phyloP scores from a whole-genome alignment of 495 filamentous ascomycete species.

The Lentithecium fluviatile region DNA sequence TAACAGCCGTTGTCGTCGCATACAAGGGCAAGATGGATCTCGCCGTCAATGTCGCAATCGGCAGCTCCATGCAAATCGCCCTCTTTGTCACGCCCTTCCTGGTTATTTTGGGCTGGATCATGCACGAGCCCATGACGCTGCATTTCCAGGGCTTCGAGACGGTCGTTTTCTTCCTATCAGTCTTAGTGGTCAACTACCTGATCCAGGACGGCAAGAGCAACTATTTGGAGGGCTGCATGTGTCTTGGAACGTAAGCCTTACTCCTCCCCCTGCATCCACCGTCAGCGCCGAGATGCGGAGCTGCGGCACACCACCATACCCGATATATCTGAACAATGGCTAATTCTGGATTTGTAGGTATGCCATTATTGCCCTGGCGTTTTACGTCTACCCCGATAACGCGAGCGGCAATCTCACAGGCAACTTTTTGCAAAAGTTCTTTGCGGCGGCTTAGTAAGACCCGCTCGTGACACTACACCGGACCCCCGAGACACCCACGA shows the following conservation, averaged over 20 bases:
- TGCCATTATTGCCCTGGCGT: conserved; percentile 81
- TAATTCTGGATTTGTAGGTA: conserved; percentile 53
- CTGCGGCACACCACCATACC: too few relatives aligned
- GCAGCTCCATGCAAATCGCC: conserved; percentile 91
- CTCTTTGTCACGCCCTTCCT: conserved; percentile 87
- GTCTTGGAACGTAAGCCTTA: conserved; percentile 66
- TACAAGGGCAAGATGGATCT: conserved; percentile 97
- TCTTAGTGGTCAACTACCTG: conserved; percentile 87
- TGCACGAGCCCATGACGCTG: conserved; percentile 79
- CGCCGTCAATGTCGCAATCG: conserved; percentile 90
- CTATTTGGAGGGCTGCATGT: conserved; percentile 92
- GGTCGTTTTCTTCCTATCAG: conserved; percentile 85
- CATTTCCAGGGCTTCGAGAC: conserved; percentile 94
- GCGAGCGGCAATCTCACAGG: conserved; percentile 35
- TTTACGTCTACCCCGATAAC: conserved; percentile 82
- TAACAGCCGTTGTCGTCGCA: conserved; percentile 89
- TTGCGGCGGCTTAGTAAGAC: background rate
- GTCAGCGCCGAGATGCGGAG: background rate
- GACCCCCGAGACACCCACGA: background rate
- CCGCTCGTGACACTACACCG: background rate
- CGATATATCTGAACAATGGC: background rate
- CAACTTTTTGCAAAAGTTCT: conserved; percentile 23
- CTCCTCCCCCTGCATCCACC: background rate
- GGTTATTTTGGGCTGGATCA: conserved; percentile 90
- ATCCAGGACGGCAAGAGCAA: conserved; percentile 94